Evolutionary conservation across 768 basidiomycete species (phyloP), one percentile per base, ranked within the genome.

Genomic region (Rhizopogon vesiculosus): DNA sequence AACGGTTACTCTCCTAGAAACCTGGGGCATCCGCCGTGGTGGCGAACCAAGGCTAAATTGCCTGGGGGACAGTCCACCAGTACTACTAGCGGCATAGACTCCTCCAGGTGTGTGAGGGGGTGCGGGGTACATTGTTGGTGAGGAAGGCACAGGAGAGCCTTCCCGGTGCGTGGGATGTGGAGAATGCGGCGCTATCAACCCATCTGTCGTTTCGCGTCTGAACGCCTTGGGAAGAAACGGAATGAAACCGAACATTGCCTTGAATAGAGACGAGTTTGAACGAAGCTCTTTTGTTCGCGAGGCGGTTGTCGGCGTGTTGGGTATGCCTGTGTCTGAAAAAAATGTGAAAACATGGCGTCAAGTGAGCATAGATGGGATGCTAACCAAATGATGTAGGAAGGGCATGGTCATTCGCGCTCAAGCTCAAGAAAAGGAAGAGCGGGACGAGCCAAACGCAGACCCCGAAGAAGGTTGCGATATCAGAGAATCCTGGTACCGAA

Each of bases 381-480:
- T 18, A 43, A 83, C 84, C 76, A 29, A 80, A 68, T n/a, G 85
- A 80, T 22, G 78, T 77, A 5, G 97, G 97, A 15, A 98, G 79
- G 2, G 95, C 92, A 64, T 98, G 93, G 68, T 99, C 97, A 60
- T 98, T 98, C 15, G 97, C 96, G 59, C 92, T 95, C 51, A 99
- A 76, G 65, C 93, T 96, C 56, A 99, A 75, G 78, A 99, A 99
- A 33, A 99, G 73, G 72, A 96, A 99, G 31, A 99, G 71, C 3
- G 97, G 97, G 7, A 89, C 82, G 29, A 89, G 80, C 90, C 89
- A 93, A n/a, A 91, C 85, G 69, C 89, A 92, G 39, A 89, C 70
- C 3, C 82, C 89, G 59, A 93, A 92, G 72, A 93, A 92, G 8
- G 90, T 87, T 16, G 89, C 85, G 56, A 90, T 87, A 65, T 91